Percentiles rank a stretch among this genome's conserved stretches.
phyloP scores from a whole-genome alignment of 331 rosid genomes.

The Stylosanthes scabra region DNA sequence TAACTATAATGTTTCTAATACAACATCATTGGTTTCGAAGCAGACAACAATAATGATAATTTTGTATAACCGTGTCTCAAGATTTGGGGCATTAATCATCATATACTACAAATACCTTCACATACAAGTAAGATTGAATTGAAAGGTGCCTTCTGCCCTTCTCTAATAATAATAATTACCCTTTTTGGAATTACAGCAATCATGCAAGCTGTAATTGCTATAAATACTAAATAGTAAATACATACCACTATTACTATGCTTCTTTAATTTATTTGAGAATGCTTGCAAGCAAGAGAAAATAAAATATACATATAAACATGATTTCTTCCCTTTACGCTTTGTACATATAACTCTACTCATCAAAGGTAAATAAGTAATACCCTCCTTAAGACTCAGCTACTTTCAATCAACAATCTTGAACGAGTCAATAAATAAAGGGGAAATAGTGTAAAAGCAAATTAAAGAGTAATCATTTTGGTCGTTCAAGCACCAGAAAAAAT shows the following conservation, averaged over 20 bases:
- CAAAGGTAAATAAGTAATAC: slow-evolving; percentile 13
- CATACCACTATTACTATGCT: slow-evolving; percentile 24
- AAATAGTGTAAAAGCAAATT: no score
- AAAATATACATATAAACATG: slow-evolving; percentile 16
- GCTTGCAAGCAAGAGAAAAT: slow-evolving; percentile 53
- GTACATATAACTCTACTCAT: slow-evolving; percentile 25
- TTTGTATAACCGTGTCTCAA: neutral
- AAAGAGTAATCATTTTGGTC: no score
- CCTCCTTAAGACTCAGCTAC: no score
- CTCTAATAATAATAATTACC: slow-evolving; percentile 7
- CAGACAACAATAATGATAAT: neutral
- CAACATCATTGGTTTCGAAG: slow-evolving; percentile 15
- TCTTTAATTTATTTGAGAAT: slow-evolving; percentile 19
- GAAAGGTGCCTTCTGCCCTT: neutral
- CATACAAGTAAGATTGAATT: slow-evolving; percentile 8
- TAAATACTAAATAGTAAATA: no score
- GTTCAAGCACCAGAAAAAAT: no score
- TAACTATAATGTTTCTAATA: no score
- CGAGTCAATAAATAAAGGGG: no score
- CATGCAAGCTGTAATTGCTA: slow-evolving; percentile 49
- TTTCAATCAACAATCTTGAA: no score
- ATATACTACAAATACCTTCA: slow-evolving; percentile 33
- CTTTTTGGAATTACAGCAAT: slow-evolving; percentile 5
- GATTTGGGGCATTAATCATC: slow-evolving; percentile 13
- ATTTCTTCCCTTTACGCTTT: slow-evolving; percentile 37